These are phyloP conservation scores for Globisporangium radiosum DNA, from an alignment of 352 stramenopile species.

Conservation along the genomic window DNA sequence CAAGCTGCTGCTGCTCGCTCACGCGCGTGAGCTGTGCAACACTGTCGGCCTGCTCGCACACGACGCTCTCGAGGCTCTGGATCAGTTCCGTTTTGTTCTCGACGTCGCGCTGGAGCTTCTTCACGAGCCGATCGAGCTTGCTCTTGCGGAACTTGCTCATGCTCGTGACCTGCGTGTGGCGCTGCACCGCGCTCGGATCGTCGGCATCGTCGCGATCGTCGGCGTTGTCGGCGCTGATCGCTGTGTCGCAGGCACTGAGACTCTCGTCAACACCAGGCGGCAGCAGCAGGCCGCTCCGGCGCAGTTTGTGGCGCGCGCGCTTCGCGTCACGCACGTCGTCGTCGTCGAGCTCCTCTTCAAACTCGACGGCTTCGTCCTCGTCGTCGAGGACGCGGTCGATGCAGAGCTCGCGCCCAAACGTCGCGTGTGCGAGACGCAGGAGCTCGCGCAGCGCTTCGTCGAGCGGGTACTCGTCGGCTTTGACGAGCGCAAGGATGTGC, in stretches of 20 bases:
- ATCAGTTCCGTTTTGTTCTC: constrained; percentile 39
- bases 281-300: constrained; percentile 14
- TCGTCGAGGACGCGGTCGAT: constrained; percentile 45
- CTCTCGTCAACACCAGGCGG: constrained; percentile 6
- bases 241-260: no score
- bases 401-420: constrained; percentile 46
- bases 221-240: not conserved
- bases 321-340: constrained; percentile 36
- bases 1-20: constrained; percentile 34
- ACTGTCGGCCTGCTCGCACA: constrained; percentile 50
- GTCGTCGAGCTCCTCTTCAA: constrained; percentile 55
- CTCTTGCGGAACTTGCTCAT: constrained; percentile 68
- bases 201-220: constrained; percentile 4
- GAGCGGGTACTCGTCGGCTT: constrained; percentile 67
- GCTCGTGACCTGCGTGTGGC: constrained; percentile 26
- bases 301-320: constrained; percentile 13
- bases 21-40: constrained; percentile 30
- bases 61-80: constrained; percentile 36
- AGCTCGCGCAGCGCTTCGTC: constrained; percentile 73
- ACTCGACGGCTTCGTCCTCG: constrained; percentile 53
- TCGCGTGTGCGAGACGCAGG: constrained; percentile 50
- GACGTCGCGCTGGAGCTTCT: constrained; percentile 48
- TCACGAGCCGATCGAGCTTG: constrained; percentile 57
- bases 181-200: not conserved
- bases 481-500: constrained; percentile 64